Base-by-base conservation (phyloP, 192 early-diverging fungal species). In the Spizellomyces punctatus region DNA sequence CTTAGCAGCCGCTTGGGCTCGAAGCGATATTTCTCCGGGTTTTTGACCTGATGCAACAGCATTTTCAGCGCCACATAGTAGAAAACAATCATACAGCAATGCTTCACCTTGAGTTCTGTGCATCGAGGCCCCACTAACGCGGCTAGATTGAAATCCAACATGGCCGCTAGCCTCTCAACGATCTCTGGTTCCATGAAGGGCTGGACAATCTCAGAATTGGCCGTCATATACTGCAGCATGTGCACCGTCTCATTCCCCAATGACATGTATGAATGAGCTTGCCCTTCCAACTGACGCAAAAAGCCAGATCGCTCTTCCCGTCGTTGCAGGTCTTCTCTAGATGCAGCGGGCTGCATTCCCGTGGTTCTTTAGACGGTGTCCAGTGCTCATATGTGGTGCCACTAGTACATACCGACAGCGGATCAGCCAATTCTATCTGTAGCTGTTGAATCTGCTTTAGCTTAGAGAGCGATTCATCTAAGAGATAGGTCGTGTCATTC, bases 61-160 rank as follows among this genome's bases (percentile, higher is more conserved):
- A 75, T 14, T 41, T 14, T 41, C 14, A 17, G 59, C 14, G 17
- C 16, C 14, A 5, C 36, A 6, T 16, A 9, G 21, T 61, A 61
- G 5, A 16, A 5, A 14, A 14, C 17, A 61, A 17, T 27, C 14
- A 0, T 41, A 16, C 59, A 41, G 8, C 16, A 61, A 41, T 5
- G 66, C 14, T 5, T 36, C 43, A 95, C 96, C 63, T 93, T 93
- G 14, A 99, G 81, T 64, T 91, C 93, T 1, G 93, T 92, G 81
- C 93, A 95, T 66, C 91, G 89, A 8, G 95, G 94, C 0, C 97
- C 97, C 1, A 95, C 95, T 58, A 99, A 79, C 45, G 91, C 89
- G 6, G 89, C 80, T 46, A 99, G 80, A 66, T 96, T 98, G 76
- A 93, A 96, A 79, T 99, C 93, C 56, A 99, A 84, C 97, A 99